phyloP scores from a whole-genome alignment of 2,329 filamentous ascomycete genomes.

The Helotiales sp. region DNA sequence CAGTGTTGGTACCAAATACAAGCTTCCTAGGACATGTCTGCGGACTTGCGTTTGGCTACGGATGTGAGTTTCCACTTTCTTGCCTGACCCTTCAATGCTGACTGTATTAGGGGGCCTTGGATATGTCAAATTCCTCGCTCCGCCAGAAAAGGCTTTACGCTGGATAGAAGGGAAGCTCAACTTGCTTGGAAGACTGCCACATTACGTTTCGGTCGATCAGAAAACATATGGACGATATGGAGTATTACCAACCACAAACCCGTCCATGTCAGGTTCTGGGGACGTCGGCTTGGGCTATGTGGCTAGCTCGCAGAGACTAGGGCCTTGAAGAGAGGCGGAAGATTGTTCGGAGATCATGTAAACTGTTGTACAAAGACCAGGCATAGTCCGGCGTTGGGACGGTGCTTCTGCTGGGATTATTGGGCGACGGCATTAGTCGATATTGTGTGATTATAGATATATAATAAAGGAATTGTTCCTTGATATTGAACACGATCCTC shows the following conservation, averaged over 20 bases:
- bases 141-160: conserved; percentile 83
- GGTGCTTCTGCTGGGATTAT: conserved; percentile 13
- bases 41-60: conserved; percentile 82
- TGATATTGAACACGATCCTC: background rate
- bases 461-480: conserved; percentile 21
- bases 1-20: conserved; percentile 78
- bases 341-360: conserved; percentile 15
- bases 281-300: conserved; percentile 63
- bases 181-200: conserved; percentile 79
- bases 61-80: conserved; percentile 63
- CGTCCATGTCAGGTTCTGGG: conserved; percentile 46
- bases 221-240: conserved; percentile 95
- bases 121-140: conserved; percentile 86
- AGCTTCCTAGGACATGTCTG: conserved; percentile 88
- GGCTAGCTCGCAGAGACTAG: conserved; percentile 69
- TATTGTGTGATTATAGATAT: conserved; percentile 28
- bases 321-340: conserved; percentile 56
- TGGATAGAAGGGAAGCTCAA: conserved; percentile 91
- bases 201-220: conserved; percentile 93
- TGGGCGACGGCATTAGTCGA: conserved; percentile 1
- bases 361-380: conserved; percentile 32
- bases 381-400: conserved; percentile 37
- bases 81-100: conserved; percentile 23
- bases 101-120: conserved; percentile 72
- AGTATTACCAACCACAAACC: conserved; percentile 69